phyloP scores from a whole-genome alignment of 768 basidiomycete genomes.

The Naganishia vishniacii region DNA sequence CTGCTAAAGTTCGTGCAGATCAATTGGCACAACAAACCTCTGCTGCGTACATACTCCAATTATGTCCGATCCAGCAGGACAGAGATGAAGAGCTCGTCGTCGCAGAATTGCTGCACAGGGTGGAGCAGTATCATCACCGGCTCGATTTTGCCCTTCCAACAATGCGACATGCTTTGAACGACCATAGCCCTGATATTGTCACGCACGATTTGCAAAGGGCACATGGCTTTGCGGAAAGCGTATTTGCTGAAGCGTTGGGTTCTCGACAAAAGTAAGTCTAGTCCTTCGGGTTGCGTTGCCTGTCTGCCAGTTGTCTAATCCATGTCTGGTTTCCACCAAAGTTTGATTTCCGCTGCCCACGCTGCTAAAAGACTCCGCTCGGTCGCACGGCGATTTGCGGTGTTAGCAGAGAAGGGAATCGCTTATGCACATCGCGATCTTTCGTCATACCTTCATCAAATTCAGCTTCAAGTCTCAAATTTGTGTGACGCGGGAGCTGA shows the following conservation, averaged over 20 bases:
- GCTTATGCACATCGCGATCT: background rate
- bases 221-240: conserved; percentile 69
- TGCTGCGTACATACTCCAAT: conserved; percentile 31
- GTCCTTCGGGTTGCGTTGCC: background rate
- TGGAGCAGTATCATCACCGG: conserved; percentile 49
- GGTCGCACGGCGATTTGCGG: background rate
- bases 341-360: conserved; percentile 1
- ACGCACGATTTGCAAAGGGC: conserved; percentile 84
- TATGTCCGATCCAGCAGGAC: background rate
- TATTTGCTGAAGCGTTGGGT: conserved; percentile 63
- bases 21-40: conserved; percentile 54
- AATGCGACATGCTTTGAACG: conserved; percentile 59
- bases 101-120: conserved; percentile 15
- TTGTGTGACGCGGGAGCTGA: conserved; percentile 1
- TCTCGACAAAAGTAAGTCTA: conserved; percentile 61
- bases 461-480: background rate
- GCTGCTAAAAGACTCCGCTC: background rate
- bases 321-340: background rate
- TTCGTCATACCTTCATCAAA: background rate
- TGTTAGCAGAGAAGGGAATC: background rate
- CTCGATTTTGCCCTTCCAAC: conserved; percentile 62
- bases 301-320: background rate
- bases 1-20: conserved; percentile 66
- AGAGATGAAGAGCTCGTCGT: conserved; percentile 21
- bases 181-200: conserved; percentile 73